Base-by-base conservation (phyloP, 2,329 filamentous ascomycete genomes). In the Macrophomina tecta region DNA sequence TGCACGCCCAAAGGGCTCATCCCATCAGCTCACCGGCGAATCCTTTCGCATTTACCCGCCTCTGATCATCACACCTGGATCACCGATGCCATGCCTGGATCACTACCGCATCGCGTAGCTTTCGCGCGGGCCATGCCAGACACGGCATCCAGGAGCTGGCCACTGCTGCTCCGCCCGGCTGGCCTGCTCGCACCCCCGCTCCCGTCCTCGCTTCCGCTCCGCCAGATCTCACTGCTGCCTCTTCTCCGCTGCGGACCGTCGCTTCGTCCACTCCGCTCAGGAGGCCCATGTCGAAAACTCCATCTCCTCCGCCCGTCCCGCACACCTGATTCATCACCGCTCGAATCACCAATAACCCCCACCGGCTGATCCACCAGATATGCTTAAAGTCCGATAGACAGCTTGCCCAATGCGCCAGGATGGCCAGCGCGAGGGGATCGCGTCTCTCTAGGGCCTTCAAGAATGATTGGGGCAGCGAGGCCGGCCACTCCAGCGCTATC, bases 11-110 rank as follows among this genome's bases (percentile, higher is more conserved):
- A 9, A 46, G 11, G 40, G 23, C 46, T 42, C 55, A 32, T 45
- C 36, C 23, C 55, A 46, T 48, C 56, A 46, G 40, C 56, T 55
- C 52, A 55, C 36, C 52, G 36, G 52, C 52, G 38, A 55, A 55
- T 55, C 52, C 52, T 55, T 23, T 34, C 16, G 34, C 30, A n/a
- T 60, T 60, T 28, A 28, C 16, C 16, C 53, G 51, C 36, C n/a
- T 30, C 36, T 18, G 32, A 58, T 42, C 53, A 42, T 28, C 53
- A 28, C n/a, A n/a, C 11, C 34, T 12, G 16, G 53, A 58, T 60
- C 38, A 60, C 40, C 56, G 40, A 60, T 60, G 40, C 38, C 55
- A 60, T 8, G 23, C 23, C 23, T 23, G 18, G 55, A 9, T 16
- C 23, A 9, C 55, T 28, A 28, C 38, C 9, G 40, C 55, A 45